Percentiles rank a stretch among this genome's conserved stretches.
Conservation (phyloP, 768 basidiomycete species). For the Boletus fagicola region DNA sequence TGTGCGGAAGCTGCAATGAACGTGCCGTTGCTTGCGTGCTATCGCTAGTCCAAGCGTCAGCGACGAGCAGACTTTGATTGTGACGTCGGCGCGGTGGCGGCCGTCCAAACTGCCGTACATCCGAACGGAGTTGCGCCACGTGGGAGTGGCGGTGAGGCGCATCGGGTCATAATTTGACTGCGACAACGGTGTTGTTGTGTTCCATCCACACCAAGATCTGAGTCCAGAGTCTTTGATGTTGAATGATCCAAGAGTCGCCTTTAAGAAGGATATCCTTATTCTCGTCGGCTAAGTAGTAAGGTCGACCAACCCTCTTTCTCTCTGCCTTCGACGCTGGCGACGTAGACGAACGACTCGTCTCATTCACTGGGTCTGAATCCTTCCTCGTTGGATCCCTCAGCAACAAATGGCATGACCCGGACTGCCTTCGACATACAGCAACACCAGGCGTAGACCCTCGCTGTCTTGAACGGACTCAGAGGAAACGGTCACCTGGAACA, state of each 20-base stretch:
- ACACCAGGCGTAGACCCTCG: constrained; percentile 32
- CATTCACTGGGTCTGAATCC: no score
- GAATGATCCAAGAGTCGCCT: constrained; percentile 96
- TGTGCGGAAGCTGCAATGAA: no score
- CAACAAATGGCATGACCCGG: constrained; percentile 15
- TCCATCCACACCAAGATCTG: no score
- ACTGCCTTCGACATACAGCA: constrained; percentile 25
- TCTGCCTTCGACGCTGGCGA: constrained; percentile 6
- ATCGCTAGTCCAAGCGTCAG: no score
- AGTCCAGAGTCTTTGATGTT: constrained; percentile 95
- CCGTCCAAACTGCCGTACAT: no score
- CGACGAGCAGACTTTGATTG: no score
- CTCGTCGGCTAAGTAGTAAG: constrained; percentile 8
- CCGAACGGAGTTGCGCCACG: no score
- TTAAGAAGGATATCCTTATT: constrained; percentile 78
- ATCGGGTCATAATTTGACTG: no score
- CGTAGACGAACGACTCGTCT: background rate
- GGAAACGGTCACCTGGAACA: constrained; percentile 38
- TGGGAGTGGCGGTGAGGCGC: no score
- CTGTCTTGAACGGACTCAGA: constrained; percentile 27
- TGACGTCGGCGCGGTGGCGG: no score
- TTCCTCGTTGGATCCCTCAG: constrained; percentile 17
- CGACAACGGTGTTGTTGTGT: no score
- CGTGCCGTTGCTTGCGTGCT: no score
- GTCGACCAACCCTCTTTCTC: background rate